Evolutionary conservation across 2,329 filamentous ascomycete genomes (phyloP).

Genomic region (Onygena corvina): DNA sequence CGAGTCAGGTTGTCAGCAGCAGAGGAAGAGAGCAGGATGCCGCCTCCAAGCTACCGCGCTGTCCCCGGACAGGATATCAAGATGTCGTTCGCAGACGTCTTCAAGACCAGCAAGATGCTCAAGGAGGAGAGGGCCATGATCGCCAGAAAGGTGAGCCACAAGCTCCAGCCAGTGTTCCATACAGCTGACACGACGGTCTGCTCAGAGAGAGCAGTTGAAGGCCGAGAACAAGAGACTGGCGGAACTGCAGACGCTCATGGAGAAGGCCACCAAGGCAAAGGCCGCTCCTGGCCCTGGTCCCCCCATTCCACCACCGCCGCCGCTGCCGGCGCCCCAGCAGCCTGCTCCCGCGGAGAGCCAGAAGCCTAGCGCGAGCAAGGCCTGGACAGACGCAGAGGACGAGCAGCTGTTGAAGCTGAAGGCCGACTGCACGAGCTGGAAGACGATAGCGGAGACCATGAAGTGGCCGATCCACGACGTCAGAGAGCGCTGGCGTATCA

Average conservation of each 20-base stretch:
- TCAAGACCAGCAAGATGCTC: constrained; percentile 18
- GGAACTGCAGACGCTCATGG: not conserved
- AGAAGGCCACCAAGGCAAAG: not conserved
- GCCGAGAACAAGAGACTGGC: constrained; percentile 9
- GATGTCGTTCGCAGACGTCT: constrained; percentile 17
- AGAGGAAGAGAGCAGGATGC: not conserved
- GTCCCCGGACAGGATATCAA: constrained; percentile 9
- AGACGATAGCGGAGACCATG: constrained; percentile 18
- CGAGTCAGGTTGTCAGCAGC: not conserved
- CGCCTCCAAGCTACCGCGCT: not conserved
- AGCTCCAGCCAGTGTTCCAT: not conserved
- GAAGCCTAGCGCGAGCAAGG: not conserved
- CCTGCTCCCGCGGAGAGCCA: no score
- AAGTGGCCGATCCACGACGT: constrained; percentile 19
- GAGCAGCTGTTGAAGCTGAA: constrained; percentile 17
- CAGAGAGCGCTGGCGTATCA: constrained; percentile 18
- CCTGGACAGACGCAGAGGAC: constrained; percentile 20
- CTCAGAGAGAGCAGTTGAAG: constrained; percentile 7
- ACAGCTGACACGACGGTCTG: not conserved
- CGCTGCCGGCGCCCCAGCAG: not conserved
- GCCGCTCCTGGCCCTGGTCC: not conserved
- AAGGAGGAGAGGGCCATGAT: constrained; percentile 14
- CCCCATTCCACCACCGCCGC: not conserved
- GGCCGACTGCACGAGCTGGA: constrained; percentile 17
- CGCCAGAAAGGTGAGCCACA: constrained; percentile 14